A percentile compares a stretch with the other conserved stretches of the same genome.
Evolutionary conservation across 768 basidiomycete species (phyloP).

Genomic region (Hygrocybe punicea): DNA sequence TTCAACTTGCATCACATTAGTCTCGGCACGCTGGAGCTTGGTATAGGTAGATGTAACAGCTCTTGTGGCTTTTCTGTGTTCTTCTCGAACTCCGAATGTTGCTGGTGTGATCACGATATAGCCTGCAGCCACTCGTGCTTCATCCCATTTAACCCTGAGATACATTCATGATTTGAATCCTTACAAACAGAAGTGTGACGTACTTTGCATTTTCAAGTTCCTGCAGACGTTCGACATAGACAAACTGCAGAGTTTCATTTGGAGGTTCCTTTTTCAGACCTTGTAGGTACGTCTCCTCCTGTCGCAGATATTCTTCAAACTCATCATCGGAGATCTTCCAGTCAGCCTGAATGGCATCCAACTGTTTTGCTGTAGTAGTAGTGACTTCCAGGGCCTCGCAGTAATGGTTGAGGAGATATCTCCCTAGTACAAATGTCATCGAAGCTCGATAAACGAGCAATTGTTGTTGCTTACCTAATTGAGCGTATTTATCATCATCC

Average conservation of each 20-base stretch:
- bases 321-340: neutral
- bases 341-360: too few relatives aligned
- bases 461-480: too few relatives aligned
- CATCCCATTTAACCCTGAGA: too few relatives aligned
- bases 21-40: neutral
- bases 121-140: too few relatives aligned
- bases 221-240: neutral
- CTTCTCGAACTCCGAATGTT: neutral
- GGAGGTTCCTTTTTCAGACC: neutral
- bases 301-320: neutral
- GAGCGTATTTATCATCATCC: too few relatives aligned
- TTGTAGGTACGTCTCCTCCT: neutral
- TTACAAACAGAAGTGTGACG: neutral
- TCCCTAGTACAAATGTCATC: too few relatives aligned
- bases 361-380: too few relatives aligned
- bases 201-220: neutral
- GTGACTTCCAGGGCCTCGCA: too few relatives aligned
- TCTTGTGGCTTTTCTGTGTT: neutral
- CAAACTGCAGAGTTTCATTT: neutral
- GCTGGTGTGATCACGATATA: too few relatives aligned
- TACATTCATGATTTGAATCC: too few relatives aligned
- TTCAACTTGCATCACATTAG: constrained; percentile 8
- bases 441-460: too few relatives aligned
- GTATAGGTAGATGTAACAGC: neutral
- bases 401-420: too few relatives aligned